A percentile compares a stretch with the other conserved stretches of the same genome.
These are phyloP conservation scores for Athelia psychrophila DNA, from an alignment of 1,284 basidiomycete genomes.

Conservation along the genomic window DNA sequence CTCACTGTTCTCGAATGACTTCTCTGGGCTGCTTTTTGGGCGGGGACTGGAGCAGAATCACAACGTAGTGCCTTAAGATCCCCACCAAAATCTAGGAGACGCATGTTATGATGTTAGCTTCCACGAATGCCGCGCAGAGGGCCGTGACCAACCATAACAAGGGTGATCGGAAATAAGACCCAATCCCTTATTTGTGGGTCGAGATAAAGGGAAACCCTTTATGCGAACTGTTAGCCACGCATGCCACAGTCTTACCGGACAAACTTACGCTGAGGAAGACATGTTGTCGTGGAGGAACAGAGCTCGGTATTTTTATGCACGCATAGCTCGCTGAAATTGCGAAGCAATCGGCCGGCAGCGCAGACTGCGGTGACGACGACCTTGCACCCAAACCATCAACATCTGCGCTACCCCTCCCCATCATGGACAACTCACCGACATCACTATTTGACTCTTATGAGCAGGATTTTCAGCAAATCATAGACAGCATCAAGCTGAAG, in stretches of 20 bases:
- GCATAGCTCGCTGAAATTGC: not conserved
- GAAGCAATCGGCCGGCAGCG: not conserved
- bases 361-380: too few relatives aligned
- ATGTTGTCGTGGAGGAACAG: slow-evolving; percentile 17
- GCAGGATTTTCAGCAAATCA: slow-evolving; percentile 75
- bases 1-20: slow-evolving; percentile 92
- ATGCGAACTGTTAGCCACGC: slow-evolving; percentile 2
- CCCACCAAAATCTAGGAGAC: slow-evolving; percentile 85
- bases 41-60: slow-evolving; percentile 79
- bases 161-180: slow-evolving; percentile 95
- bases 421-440: slow-evolving; percentile 78
- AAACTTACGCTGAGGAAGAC: slow-evolving; percentile 39
- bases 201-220: slow-evolving; percentile 77
- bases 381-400: not conserved
- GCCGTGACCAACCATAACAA: slow-evolving; percentile 81
- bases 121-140: slow-evolving; percentile 21
- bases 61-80: slow-evolving; percentile 91
- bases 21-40: slow-evolving; percentile 81
- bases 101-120: not conserved
- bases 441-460: slow-evolving; percentile 81
- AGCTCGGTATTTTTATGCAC: not conserved
- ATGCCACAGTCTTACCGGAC: slow-evolving; percentile 3
- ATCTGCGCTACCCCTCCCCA: slow-evolving; percentile 6
- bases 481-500: slow-evolving; percentile 64
- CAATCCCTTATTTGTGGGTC: slow-evolving; percentile 93